Base-by-base conservation (phyloP, 2,329 filamentous ascomycete species). In the Talaromyces sp. region DNA sequence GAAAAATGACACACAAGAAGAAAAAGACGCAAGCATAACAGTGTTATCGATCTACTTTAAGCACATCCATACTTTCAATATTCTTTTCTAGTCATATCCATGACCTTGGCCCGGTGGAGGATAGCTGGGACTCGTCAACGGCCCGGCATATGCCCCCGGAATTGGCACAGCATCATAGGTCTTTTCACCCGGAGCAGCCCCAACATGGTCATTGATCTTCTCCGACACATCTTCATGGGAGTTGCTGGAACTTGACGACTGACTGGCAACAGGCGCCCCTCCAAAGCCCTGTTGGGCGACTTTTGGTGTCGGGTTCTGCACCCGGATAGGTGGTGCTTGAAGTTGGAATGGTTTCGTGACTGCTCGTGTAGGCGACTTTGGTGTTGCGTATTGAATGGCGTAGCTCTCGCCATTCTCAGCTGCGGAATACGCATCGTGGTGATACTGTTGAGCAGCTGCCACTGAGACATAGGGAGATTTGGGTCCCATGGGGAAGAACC, bases 141-240 rank as follows among this genome's bases (percentile, higher is more conserved):
- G 76, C 57, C 74, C 77, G 6, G 81, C 78, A 70, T 97, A 97
- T 0, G 91, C 89, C 5, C 89, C 89, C 0, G 93, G 93, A 60
- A 97, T 96, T 0, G 92, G 90, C 33, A 97, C 93, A 21, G 87
- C 78, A 11, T 87, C 92, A 73, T 96, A 97, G 51, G 86, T 84
- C 66, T 88, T 84, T 80, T 97, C 93, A 50, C 91, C 89, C 0
- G 89, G 86, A 9, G 89, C 88, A 25, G 85, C 82, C 10, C 81
- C 82, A 17, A 86, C 85, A 64, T 90, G 89, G 52, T 86, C 80
- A 64, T 86, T 81, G 59, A 80, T 67, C 55, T 77, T 78, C 65
- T 81, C 78, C 56, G 65, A 61, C 41, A 64, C 59, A 21, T 64
- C 35, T 33, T 64, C 62, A 64, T 70, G 5, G 69, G 65, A 43